A percentile compares a stretch with the other conserved stretches of the same genome.
Evolutionary conservation across 306 rosid species (phyloP).

Genomic region (Mucuna pruriens): DNA sequence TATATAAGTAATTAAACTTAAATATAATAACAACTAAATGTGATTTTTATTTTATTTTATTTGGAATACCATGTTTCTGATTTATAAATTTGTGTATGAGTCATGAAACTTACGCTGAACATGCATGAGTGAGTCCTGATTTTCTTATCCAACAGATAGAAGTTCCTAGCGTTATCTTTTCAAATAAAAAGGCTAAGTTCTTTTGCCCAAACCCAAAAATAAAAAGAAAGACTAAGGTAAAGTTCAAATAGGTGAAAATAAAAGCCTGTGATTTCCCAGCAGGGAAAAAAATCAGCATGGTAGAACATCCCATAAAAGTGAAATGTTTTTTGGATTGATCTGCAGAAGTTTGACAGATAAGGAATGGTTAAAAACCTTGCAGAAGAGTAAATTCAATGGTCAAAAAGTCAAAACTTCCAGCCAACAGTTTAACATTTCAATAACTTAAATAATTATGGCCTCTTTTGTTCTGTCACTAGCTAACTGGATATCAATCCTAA

Average conservation of each 20-base stretch:
- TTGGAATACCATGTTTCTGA: background rate
- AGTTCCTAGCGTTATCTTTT: background rate
- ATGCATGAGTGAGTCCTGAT: background rate
- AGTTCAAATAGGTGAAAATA: slow-evolving; percentile 3
- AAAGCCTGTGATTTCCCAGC: slow-evolving; percentile 21
- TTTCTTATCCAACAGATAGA: background rate
- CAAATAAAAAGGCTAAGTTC: background rate
- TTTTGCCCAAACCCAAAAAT: background rate
- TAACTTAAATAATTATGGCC: slow-evolving; percentile 25
- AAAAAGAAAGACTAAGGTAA: background rate
- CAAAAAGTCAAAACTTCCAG: slow-evolving; percentile 49
- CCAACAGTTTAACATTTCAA: slow-evolving; percentile 17
- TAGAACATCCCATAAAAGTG: slow-evolving; percentile 29
- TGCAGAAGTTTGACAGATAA: slow-evolving; percentile 18
- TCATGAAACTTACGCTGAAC: background rate
- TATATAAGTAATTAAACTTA: too few species aligned
- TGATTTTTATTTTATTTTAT: too few species aligned
- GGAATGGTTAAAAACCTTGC: slow-evolving; percentile 35
- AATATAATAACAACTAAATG: too few species aligned
- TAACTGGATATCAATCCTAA: slow-evolving; percentile 6
- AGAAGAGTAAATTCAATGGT: slow-evolving; percentile 47
- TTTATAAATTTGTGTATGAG: background rate
- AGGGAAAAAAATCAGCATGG: slow-evolving; percentile 21
- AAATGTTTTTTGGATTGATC: slow-evolving; percentile 22
- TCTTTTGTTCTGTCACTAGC: slow-evolving; percentile 30